Evolutionary conservation across 2,329 filamentous ascomycete species (phyloP), one percentile per base, ranked within the genome.

Genomic region (Camillea tinctor): DNA sequence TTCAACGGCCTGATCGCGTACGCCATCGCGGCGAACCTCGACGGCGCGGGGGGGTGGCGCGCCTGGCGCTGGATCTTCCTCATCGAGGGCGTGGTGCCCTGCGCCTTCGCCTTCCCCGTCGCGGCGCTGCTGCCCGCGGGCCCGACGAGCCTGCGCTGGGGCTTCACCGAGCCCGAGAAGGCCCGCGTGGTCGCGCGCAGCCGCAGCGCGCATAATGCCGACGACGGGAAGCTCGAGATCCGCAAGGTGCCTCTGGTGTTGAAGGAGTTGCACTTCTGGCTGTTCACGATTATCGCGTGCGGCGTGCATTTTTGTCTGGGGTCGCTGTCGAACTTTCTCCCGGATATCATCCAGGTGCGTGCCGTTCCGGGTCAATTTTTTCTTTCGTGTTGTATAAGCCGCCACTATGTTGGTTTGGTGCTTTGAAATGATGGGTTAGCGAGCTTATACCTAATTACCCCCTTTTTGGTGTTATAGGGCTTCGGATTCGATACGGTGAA

Each of bases 1-100:
- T 69, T 68, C 62, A 69, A 69, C 61, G 68, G 68, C 2, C 61
- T 69, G 3, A 67, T 69, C 56, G 66, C 62, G 15, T 69, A 65
- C 56, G 63, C 58, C 7, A 68, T 69, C 20, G 52, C 57, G 7
- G 60, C 40, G 53, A 36, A 63, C 58, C 59, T 69, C 15, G 64
- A 67, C 55, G 66, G 68, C 2, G 62, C 49, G 11, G 65, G 66
- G 23, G 66, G 66, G 1, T 69, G 68, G 68, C 57, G 58, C 5
- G 62, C 66, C 2, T 69, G 67, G 67, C 54, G 64, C 49, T 69
- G 67, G 67, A 69, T 69, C 1, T 63, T 60, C 54, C 44, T 69
- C 15, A 62, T 69, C 55, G 66, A 69, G 54, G 68, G 68, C 44
- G 52, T 66, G 44, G 56, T 60, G 6, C 68, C 68, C 20, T 62